A percentile compares a stretch with the other conserved stretches of the same genome.
phyloP scores from a whole-genome alignment of 2,329 filamentous ascomycete genomes.

The Furcasterigmium furcatum region DNA sequence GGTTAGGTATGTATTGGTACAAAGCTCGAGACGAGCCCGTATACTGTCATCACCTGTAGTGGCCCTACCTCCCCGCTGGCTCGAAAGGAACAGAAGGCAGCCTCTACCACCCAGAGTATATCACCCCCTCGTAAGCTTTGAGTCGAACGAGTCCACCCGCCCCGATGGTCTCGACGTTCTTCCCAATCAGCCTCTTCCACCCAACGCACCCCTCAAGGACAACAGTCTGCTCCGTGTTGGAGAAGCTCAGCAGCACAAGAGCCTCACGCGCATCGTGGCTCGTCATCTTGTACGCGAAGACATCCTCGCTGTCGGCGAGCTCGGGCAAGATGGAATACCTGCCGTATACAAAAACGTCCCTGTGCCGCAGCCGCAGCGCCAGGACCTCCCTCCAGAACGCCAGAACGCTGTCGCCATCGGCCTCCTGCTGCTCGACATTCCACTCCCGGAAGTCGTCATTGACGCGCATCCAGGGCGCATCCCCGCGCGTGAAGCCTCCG shows the following conservation, averaged over 20 bases:
- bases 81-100: too few relatives aligned
- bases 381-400: conserved; percentile 14
- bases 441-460: conserved; percentile 16
- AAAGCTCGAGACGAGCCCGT: too few relatives aligned
- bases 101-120: neutral
- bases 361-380: conserved; percentile 9
- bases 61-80: too few relatives aligned
- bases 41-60: too few relatives aligned
- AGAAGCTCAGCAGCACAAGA: conserved; percentile 15
- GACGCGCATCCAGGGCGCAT: conserved; percentile 20
- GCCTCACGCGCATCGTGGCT: conserved; percentile 11
- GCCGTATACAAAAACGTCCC: conserved; percentile 19
- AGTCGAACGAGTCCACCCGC: neutral
- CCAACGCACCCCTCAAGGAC: neutral
- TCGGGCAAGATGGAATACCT: conserved; percentile 1
- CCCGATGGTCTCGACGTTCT: neutral
- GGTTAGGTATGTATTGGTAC: too few relatives aligned
- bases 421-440: conserved; percentile 15
- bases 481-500: conserved; percentile 33
- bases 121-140: neutral
- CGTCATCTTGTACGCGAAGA: conserved; percentile 18
- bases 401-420: conserved; percentile 11
- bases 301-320: conserved; percentile 10
- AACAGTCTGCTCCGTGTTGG: neutral
- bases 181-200: conserved; percentile 3